These are phyloP conservation scores for Mycena capillaripes DNA, from an alignment of 768 basidiomycete species.

Conservation along the genomic window DNA sequence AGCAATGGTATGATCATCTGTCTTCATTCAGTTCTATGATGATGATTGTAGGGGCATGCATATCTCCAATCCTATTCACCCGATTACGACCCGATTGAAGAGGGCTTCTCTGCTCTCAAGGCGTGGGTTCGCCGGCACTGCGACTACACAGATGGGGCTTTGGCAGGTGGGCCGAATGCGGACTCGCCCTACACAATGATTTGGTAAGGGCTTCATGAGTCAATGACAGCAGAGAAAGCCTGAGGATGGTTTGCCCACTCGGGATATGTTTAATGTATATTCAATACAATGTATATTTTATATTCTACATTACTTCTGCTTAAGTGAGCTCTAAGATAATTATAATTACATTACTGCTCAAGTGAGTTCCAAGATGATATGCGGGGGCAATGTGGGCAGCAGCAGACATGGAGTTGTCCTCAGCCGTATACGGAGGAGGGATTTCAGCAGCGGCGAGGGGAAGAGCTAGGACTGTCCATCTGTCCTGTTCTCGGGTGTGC, in stretches of 20 bases:
- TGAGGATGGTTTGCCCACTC: conserved; percentile 45
- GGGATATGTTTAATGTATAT: conserved; percentile 40
- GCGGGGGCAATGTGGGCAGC: too few relatives aligned
- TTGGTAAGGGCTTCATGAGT: conserved; percentile 42
- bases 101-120: conserved; percentile 45
- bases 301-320: neutral
- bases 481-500: conserved; percentile 11
- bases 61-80: conserved; percentile 51
- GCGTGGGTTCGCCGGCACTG: conserved; percentile 38
- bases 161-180: conserved; percentile 19
- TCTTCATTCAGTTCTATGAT: too few relatives aligned
- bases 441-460: conserved; percentile 3
- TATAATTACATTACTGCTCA: conserved; percentile 23
- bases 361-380: conserved; percentile 26
- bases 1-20: too few relatives aligned
- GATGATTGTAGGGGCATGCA: conserved; percentile 41
- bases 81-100: conserved; percentile 50
- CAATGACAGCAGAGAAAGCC: conserved; percentile 41
- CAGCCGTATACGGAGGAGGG: conserved; percentile 1
- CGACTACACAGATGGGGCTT: conserved; percentile 37
- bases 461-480: conserved; percentile 14
- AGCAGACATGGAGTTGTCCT: neutral
- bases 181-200: conserved; percentile 42
- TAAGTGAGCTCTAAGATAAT: conserved; percentile 3
- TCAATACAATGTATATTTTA: neutral